phyloP scores from a whole-genome alignment of 306 rosid species.

The Sesbania bispinosa region DNA sequence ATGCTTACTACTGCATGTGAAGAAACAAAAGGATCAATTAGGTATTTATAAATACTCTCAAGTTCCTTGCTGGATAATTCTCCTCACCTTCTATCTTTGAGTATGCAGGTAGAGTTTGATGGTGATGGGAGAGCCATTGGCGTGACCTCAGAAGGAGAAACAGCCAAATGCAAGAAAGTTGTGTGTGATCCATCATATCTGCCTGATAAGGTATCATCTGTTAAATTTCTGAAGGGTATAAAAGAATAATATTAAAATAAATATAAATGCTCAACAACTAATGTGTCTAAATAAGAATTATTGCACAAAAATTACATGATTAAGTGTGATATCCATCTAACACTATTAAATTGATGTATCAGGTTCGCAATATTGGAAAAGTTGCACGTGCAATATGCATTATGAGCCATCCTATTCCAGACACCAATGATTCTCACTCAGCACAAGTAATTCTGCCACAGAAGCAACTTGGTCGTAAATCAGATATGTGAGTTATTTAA shows the following conservation, averaged over 20 bases:
- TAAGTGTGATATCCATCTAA: neutral
- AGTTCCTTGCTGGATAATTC: neutral
- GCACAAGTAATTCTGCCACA: conserved; percentile 69
- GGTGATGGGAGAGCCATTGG: too few species aligned
- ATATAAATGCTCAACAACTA: too few species aligned
- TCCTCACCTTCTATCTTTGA: neutral
- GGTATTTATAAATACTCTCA: neutral
- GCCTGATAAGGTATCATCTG: too few species aligned
- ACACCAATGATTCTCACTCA: conserved; percentile 63
- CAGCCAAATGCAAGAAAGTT: too few species aligned
- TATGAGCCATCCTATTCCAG: too few species aligned
- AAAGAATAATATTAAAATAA: neutral
- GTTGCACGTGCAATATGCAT: too few species aligned
- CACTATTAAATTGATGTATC: conserved; percentile 5
- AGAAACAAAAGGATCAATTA: neutral
- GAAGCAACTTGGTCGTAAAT: conserved; percentile 61
- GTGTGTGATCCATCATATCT: too few species aligned
- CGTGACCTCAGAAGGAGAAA: too few species aligned
- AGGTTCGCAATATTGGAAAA: conserved; percentile 57
- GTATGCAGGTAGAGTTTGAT: too few species aligned
- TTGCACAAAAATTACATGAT: neutral
- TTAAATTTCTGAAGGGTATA: conserved; percentile 55
- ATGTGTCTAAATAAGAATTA: neutral
- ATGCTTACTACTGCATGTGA: too few species aligned
- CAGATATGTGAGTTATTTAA: conserved; percentile 50